Evolutionary conservation across 306 rosid genomes (phyloP).

Genomic region (Aeschynomene evenia): DNA sequence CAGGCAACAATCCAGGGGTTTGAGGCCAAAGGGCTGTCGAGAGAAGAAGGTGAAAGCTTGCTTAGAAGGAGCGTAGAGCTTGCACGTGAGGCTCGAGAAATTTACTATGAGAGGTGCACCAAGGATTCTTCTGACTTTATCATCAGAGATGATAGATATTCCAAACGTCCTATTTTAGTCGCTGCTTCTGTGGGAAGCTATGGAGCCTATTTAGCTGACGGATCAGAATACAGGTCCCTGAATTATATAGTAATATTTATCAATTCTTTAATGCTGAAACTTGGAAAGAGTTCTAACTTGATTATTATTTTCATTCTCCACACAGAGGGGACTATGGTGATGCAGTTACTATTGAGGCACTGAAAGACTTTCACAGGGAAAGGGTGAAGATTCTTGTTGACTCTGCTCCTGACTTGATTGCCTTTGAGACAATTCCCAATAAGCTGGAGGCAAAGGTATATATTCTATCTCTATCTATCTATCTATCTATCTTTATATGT

Average conservation of each 20-base stretch:
- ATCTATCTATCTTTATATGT: too few relatives aligned
- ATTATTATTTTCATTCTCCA: conserved; percentile 2
- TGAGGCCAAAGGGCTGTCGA: conserved; percentile 76
- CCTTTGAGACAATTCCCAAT: conserved; percentile 89
- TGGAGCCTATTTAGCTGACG: conserved; percentile 84
- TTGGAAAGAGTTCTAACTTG: not conserved
- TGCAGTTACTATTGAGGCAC: conserved; percentile 50
- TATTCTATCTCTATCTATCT: too few relatives aligned
- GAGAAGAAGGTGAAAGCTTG: conserved; percentile 60
- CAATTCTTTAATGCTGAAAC: not conserved
- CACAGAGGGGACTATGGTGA: conserved; percentile 79
- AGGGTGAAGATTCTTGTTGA: conserved; percentile 74
- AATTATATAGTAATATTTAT: too few relatives aligned
- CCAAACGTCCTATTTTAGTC: conserved; percentile 54
- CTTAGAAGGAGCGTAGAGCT: conserved; percentile 77
- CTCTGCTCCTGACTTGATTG: conserved; percentile 80
- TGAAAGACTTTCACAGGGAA: conserved; percentile 79
- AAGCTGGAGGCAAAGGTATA: conserved; percentile 76
- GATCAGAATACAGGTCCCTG: conserved; percentile 60
- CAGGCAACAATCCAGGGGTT: conserved; percentile 94
- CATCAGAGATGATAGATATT: conserved; percentile 28
- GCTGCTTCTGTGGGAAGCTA: conserved; percentile 97
- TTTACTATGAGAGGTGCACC: conserved; percentile 56
- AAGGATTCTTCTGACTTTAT: conserved; percentile 55
- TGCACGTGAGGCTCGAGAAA: conserved; percentile 73